Conservation (phyloP, 106 monocot genomes). For the Dioscorea dumetorum region DNA sequence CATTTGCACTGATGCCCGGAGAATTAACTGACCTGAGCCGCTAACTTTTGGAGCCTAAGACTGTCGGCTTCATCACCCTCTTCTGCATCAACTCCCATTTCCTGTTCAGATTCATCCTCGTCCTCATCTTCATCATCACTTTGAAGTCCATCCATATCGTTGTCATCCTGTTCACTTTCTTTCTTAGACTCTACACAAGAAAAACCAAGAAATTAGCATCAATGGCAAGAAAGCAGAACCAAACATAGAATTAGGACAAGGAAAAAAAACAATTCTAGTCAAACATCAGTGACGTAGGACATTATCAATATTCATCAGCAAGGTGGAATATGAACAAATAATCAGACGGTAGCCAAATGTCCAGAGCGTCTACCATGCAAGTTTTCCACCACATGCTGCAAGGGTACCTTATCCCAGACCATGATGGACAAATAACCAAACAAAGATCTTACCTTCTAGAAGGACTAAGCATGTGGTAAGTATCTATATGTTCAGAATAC, state of each 20-base stretch:
- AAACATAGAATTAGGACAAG: background rate
- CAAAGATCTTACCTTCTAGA: too few relatives aligned
- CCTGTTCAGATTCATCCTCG: conserved; percentile 52
- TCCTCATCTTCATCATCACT: conserved; percentile 73
- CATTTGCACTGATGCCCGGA: too few relatives aligned
- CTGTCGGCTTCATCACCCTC: conserved; percentile 32
- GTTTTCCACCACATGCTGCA: too few relatives aligned
- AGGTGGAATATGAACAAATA: background rate
- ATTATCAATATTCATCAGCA: background rate
- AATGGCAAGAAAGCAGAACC: background rate
- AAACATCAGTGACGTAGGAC: background rate
- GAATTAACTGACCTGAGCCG: conserved; percentile 58
- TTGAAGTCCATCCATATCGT: conserved; percentile 88
- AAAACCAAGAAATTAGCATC: background rate
- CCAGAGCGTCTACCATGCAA: too few relatives aligned
- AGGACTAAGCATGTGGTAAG: too few relatives aligned
- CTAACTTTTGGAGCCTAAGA: conserved; percentile 51
- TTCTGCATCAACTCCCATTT: conserved; percentile 78
- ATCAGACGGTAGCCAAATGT: too few relatives aligned
- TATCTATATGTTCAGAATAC: too few relatives aligned
- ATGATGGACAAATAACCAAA: too few relatives aligned
- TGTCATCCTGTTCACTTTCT: conserved; percentile 62
- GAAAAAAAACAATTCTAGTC: background rate
- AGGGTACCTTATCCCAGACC: too few relatives aligned
- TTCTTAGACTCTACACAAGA: conserved; percentile 51